Conservation (phyloP, 805 yeast species). For the Candida ponderosae region DNA sequence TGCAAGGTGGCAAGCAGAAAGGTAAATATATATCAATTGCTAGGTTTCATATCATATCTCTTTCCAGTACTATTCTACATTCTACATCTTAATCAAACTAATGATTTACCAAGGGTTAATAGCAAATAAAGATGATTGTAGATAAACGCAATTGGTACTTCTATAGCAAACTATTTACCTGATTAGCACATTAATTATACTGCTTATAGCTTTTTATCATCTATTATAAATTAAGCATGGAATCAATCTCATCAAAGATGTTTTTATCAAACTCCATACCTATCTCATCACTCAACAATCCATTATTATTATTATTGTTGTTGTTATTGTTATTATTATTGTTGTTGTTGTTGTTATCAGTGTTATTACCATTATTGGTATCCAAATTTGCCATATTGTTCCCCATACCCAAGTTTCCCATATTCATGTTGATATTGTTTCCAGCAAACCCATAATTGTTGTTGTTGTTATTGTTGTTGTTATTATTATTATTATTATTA, state of each 20-base stretch:
- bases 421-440: neutral
- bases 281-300: neutral
- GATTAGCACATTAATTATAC: no score
- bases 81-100: no score
- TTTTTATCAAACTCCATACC: conserved; percentile 11
- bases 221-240: conserved; percentile 16
- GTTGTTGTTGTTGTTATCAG: conserved; percentile 3
- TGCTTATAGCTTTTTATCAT: no score
- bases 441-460: neutral
- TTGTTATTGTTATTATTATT: conserved; percentile 1
- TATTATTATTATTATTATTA: conserved; percentile 2
- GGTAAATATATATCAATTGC: conserved; percentile 1
- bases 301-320: neutral
- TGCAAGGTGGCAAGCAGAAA: neutral
- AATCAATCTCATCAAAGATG: conserved; percentile 18
- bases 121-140: neutral
- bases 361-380: conserved; percentile 3
- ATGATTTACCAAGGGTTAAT: neutral
- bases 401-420: no score
- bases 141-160: no score
- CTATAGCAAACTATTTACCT: no score
- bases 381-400: neutral
- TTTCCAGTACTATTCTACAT: no score
- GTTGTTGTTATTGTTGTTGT: neutral
- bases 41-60: no score